These are phyloP conservation scores for Cardiosporidium cionae DNA, from an alignment of 169 alveolate genomes.

Conservation along the genomic window DNA sequence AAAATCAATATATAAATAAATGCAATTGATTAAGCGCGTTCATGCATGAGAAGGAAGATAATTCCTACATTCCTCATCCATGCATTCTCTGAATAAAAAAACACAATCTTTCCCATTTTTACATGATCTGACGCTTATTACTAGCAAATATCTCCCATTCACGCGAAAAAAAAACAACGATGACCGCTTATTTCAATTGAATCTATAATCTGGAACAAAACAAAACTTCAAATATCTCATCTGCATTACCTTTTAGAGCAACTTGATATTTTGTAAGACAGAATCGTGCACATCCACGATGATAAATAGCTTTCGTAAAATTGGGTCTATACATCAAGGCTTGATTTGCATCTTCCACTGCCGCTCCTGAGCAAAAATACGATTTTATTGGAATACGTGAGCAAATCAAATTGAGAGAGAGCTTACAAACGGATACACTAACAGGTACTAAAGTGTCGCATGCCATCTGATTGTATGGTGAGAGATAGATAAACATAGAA, in stretches of 20 bases:
- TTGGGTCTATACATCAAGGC: conserved; percentile 83
- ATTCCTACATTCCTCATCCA: conserved; percentile 4
- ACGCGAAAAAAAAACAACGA: neutral
- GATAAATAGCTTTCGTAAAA: conserved; percentile 89
- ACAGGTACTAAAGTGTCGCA: neutral
- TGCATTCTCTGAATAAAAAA: neutral
- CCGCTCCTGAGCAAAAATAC: conserved; percentile 63
- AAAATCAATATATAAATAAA: too few species aligned
- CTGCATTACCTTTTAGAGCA: conserved; percentile 81
- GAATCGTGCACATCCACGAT: conserved; percentile 92
- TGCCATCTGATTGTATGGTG: neutral
- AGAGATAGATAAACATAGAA: neutral
- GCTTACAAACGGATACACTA: neutral
- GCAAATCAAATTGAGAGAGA: neutral
- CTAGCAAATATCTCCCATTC: neutral
- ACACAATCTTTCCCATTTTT: neutral
- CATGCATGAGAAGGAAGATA: conserved; percentile 26
- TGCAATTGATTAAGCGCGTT: too few species aligned
- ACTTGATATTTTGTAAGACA: conserved; percentile 78
- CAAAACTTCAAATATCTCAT: too few species aligned
- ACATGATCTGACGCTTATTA: neutral
- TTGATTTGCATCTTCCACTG: conserved; percentile 88
- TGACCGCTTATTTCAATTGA: neutral
- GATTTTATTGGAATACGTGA: neutral
- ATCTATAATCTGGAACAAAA: neutral